Evolutionary conservation across 768 basidiomycete genomes (phyloP).

Genomic region (Tricholoma sp.): DNA sequence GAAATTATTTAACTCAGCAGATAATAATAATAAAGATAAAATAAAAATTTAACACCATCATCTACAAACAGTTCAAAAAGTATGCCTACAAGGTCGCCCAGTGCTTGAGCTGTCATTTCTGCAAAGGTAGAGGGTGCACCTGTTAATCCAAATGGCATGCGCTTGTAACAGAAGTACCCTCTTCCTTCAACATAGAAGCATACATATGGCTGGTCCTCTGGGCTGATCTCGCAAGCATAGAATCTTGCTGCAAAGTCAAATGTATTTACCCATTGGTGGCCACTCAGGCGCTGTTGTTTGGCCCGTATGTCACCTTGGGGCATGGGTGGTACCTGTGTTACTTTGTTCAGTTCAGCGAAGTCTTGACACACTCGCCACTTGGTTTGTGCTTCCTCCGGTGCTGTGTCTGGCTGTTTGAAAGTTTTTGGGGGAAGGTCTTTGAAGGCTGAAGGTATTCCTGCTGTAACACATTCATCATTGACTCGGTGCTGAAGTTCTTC

Average conservation of each 20-base stretch:
- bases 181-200: conserved; percentile 36
- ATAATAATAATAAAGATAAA: no score
- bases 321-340: no score
- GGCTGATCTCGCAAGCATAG: neutral
- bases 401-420: neutral
- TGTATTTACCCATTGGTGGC: neutral
- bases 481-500: no score
- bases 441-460: neutral
- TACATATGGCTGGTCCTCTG: conserved; percentile 10
- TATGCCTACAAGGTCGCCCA: conserved; percentile 10
- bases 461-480: no score
- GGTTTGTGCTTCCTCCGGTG: neutral
- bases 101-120: conserved; percentile 10
- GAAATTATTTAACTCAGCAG: no score
- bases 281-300: neutral
- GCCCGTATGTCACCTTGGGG: no score
- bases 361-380: no score
- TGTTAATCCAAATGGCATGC: conserved; percentile 1
- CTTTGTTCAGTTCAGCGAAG: no score
- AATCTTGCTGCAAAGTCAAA: neutral
- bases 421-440: neutral
- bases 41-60: no score
- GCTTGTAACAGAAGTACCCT: conserved; percentile 7
- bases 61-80: conserved; percentile 12
- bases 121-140: conserved; percentile 10